Percentiles rank a stretch among this genome's conserved stretches.
These are phyloP conservation scores for Calendula officinalis DNA, from an alignment of 129 eudicot species.

Conservation along the genomic window DNA sequence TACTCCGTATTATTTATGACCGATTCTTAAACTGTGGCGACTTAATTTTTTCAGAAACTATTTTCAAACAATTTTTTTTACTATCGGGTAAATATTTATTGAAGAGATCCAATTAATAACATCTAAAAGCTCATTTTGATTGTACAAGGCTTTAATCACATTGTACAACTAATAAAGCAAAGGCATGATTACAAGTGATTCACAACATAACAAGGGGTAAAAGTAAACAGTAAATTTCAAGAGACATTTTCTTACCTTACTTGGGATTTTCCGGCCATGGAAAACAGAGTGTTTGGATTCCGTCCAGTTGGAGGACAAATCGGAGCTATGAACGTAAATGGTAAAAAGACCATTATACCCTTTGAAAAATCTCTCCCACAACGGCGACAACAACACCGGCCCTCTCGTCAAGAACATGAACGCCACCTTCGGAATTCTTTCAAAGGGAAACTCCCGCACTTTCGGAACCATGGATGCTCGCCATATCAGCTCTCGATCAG, in stretches of 20 bases:
- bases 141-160: background rate
- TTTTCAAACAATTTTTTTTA: too few species aligned
- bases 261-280: constrained; percentile 48
- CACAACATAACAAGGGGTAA: background rate
- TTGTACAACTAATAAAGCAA: constrained; percentile 13
- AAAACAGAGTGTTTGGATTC: constrained; percentile 39
- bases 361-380: constrained; percentile 56
- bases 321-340: constrained; percentile 48
- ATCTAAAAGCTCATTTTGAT: too few species aligned
- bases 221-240: background rate
- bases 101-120: too few species aligned
- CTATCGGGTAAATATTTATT: too few species aligned
- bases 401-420: constrained; percentile 60
- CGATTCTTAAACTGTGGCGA: too few species aligned
- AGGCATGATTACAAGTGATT: too few species aligned
- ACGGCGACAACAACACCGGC: constrained; percentile 42
- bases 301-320: constrained; percentile 23
- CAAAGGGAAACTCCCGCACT: constrained; percentile 31
- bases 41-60: too few species aligned
- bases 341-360: constrained; percentile 46
- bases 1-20: too few species aligned
- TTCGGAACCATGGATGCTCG: constrained; percentile 58
- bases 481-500: constrained; percentile 49
- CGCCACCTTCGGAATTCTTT: constrained; percentile 47
- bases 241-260: constrained; percentile 38